Conservation (phyloP, 805 yeast genomes). For the Hanseniaspora clermontiae region DNA sequence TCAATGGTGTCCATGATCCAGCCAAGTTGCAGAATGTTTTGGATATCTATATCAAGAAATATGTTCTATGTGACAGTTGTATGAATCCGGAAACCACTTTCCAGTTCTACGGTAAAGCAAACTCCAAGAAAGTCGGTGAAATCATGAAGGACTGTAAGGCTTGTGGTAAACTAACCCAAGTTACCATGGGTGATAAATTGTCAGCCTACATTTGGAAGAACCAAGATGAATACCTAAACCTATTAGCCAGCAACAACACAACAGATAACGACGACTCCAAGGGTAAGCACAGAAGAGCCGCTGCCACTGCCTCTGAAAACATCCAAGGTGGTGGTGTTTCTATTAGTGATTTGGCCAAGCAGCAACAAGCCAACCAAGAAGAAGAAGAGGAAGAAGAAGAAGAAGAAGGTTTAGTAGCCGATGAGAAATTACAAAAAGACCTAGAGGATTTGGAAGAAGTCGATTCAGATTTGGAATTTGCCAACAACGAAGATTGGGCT, state of each 20-base stretch:
- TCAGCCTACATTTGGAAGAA: constrained; percentile 80
- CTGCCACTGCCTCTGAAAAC: constrained; percentile 82
- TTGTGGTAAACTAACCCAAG: constrained; percentile 78
- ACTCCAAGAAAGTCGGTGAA: constrained; percentile 49
- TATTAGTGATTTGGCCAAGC: constrained; percentile 63
- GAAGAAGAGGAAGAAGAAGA: constrained; percentile 56
- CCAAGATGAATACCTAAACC: constrained; percentile 55
- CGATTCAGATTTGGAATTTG: neutral
- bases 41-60: constrained; percentile 87
- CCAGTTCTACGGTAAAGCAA: constrained; percentile 31
- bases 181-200: constrained; percentile 77
- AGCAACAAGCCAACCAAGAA: constrained; percentile 32
- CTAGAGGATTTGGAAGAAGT: constrained; percentile 41
- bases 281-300: constrained; percentile 49
- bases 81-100: constrained; percentile 96
- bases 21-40: constrained; percentile 81
- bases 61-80: constrained; percentile 87
- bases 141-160: constrained; percentile 93
- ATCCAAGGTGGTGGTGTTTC: constrained; percentile 80
- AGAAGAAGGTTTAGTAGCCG: constrained; percentile 29
- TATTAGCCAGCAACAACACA: constrained; percentile 5
- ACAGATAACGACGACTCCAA: constrained; percentile 21
- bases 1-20: constrained; percentile 89
- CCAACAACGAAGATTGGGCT: constrained; percentile 68
- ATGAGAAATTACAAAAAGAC: constrained; percentile 7